Evolutionary conservation across 805 yeast species (phyloP).

Genomic region (Metschnikowia arizonensis): DNA sequence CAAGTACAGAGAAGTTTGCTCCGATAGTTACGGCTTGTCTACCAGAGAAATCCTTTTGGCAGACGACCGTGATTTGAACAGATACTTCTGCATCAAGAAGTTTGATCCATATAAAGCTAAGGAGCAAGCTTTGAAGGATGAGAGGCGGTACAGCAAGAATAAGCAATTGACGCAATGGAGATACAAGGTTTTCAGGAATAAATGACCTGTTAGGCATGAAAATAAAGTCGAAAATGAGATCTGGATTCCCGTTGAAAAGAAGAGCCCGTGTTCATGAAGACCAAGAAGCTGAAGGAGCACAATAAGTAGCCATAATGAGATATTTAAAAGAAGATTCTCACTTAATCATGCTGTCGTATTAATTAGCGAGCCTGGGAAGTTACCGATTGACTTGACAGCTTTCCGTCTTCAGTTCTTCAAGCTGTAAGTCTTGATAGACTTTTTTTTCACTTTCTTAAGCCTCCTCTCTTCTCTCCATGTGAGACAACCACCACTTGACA

Average conservation of each 20-base stretch:
- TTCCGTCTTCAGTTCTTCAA: slow-evolving; percentile 24
- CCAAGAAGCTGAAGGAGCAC: slow-evolving; percentile 2
- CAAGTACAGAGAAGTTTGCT: slow-evolving; percentile 90
- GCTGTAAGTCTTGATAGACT: slow-evolving; percentile 24
- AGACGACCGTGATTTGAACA: slow-evolving; percentile 80
- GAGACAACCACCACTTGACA: slow-evolving; percentile 22
- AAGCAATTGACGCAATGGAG: slow-evolving; percentile 88
- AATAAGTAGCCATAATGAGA: not conserved
- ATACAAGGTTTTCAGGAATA: slow-evolving; percentile 66
- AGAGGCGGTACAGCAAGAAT: slow-evolving; percentile 77
- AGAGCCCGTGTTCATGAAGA: slow-evolving; percentile 3
- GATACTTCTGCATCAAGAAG: slow-evolving; percentile 82
- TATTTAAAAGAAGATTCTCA: not conserved
- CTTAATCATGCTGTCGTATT: not conserved
- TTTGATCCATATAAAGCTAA: slow-evolving; percentile 87
- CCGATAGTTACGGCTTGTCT: slow-evolving; percentile 84
- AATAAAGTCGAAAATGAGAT: slow-evolving; percentile 33
- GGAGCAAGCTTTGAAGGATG: slow-evolving; percentile 70
- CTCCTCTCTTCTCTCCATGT: slow-evolving; percentile 10
- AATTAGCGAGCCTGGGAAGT: slow-evolving; percentile 24
- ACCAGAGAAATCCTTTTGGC: slow-evolving; percentile 87
- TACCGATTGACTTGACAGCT: slow-evolving; percentile 37
- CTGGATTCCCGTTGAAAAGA: slow-evolving; percentile 35
- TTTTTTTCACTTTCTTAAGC: slow-evolving; percentile 13
- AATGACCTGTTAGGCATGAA: slow-evolving; percentile 39